Base-by-base conservation (phyloP, 1,284 basidiomycete species). In the Cutaneotrichosporon sp. region DNA sequence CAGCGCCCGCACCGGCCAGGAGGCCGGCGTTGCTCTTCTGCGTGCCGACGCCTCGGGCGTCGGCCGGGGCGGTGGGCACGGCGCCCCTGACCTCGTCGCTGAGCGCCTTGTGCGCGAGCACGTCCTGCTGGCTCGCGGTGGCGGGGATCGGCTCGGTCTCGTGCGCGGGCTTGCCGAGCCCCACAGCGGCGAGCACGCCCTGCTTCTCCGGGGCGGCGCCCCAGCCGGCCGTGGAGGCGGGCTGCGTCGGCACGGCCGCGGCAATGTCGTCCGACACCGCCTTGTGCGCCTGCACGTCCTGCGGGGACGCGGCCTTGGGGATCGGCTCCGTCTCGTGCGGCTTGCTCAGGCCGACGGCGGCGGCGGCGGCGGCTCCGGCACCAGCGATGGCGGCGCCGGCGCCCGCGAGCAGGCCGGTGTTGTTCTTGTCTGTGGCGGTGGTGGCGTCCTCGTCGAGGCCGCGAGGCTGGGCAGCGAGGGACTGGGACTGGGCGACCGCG, bases 1-100 rank as follows among this genome's bases (percentile, higher is more conserved):
- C 29, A 46, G 73, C 70, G 0, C 68, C 73, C 20, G 72, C 66
- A 18, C 33, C 51, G 13, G 20, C 24, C 34, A 42, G 38, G 16
- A 42, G 16, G 38, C 38, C 38, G 18, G 38, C n/a, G 38, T 42
- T 36, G 34, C 34, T 42, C 38, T 42, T 42, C 3, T n/a, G n/a
- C 38, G 38, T 7, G 18, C 14, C 18, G 16, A n/a, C 38, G 16
- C 29, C 29, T 4, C 29, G 4, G 5, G 29, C 4, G 29, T 4
- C 29, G 8, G 38, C 18, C 13, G 38, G 38, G 4, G 16, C 14
- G n/a, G 38, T 42, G 14, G 38, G 38, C 16, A n/a, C 38, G 18
- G 38, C 38, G 16, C 29, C 29, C 4, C 5, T 9, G 9, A 9
- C 29, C 29, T 29, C 29, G 29, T 42, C 38, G 16, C 16, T n/a